These are phyloP conservation scores for Cladophialophora exuberans DNA, from an alignment of 2,329 filamentous ascomycete species.

Conservation along the genomic window DNA sequence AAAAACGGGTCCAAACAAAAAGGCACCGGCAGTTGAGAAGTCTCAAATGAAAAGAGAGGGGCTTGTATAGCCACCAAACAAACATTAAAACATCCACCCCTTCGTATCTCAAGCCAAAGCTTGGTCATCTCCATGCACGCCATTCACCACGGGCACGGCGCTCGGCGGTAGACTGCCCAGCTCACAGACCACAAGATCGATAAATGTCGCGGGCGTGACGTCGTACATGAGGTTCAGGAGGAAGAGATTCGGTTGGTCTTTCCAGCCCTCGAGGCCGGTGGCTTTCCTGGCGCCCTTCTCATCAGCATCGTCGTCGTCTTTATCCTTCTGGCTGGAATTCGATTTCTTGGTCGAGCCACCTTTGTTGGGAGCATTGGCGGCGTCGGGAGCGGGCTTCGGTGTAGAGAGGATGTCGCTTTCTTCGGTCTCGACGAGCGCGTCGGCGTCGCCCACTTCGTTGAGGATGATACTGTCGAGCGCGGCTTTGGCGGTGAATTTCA, in stretches of 20 bases:
- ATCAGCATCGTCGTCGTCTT: slow-evolving; percentile 32
- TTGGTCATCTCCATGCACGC: slow-evolving; percentile 33
- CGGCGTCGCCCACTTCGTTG: slow-evolving; percentile 85
- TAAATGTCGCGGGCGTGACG: slow-evolving; percentile 82
- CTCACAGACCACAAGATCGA: slow-evolving; percentile 89
- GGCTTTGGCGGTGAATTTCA: slow-evolving; percentile 92
- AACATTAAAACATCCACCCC: neutral
- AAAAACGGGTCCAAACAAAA: no score
- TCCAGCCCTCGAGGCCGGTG: slow-evolving; percentile 55
- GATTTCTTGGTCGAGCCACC: slow-evolving; percentile 21
- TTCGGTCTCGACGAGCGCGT: slow-evolving; percentile 57
- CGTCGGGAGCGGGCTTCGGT: slow-evolving; percentile 30
- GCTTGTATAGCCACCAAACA: no score
- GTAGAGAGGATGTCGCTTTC: slow-evolving; percentile 26
- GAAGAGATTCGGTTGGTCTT: slow-evolving; percentile 62
- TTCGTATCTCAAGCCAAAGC: slow-evolving; percentile 20
- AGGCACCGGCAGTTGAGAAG: no score
- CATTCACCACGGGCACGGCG: slow-evolving; percentile 71
- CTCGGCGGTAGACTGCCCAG: slow-evolving; percentile 83
- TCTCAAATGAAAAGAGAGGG: no score
- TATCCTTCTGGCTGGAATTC: slow-evolving; percentile 37
- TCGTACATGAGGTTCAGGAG: slow-evolving; percentile 83
- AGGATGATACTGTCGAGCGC: slow-evolving; percentile 89
- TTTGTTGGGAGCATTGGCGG: slow-evolving; percentile 13
- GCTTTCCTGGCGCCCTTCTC: slow-evolving; percentile 31